A percentile compares a stretch with the other conserved stretches of the same genome.
Conservation (phyloP, 208 protist species). For the Novymonas esmeraldas region DNA sequence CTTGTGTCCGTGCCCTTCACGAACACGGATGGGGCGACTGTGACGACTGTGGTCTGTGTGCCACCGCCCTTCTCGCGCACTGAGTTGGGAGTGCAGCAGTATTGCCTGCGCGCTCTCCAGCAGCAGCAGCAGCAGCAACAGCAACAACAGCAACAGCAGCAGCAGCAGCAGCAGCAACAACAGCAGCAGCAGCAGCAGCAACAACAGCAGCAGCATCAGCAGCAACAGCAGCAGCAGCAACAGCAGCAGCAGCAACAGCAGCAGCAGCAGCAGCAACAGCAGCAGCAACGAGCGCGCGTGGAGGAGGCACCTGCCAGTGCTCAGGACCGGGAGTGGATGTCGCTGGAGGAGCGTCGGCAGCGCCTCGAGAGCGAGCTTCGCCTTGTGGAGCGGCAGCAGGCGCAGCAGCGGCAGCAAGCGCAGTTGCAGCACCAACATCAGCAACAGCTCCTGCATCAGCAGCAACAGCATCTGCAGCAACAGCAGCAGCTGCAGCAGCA, state of each 20-base stretch:
- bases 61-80: conserved; percentile 2
- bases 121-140: not conserved
- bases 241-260: not conserved
- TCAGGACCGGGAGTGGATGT: not conserved
- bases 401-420: conserved; percentile 6
- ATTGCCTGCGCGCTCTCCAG: conserved; percentile 1
- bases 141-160: not conserved
- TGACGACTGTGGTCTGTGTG: not conserved
- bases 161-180: not conserved
- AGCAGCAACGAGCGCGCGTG: not conserved
- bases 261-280: conserved; percentile 6
- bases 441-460: conserved; percentile 2
- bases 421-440: not conserved
- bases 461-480: conserved; percentile 5
- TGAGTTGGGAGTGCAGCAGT: conserved; percentile 1
- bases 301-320: too few species aligned
- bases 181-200: not conserved
- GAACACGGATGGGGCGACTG: not conserved
- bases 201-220: not conserved
- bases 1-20: conserved; percentile 1
- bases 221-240: not conserved
- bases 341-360: conserved; percentile 14
- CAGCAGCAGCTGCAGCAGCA: not conserved
- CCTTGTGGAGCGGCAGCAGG: not conserved
- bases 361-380: conserved; percentile 11